Percentiles rank a stretch among this genome's conserved stretches.
phyloP scores from a whole-genome alignment of 163 green algal genomes.

The Smithsoniella earleae region DNA sequence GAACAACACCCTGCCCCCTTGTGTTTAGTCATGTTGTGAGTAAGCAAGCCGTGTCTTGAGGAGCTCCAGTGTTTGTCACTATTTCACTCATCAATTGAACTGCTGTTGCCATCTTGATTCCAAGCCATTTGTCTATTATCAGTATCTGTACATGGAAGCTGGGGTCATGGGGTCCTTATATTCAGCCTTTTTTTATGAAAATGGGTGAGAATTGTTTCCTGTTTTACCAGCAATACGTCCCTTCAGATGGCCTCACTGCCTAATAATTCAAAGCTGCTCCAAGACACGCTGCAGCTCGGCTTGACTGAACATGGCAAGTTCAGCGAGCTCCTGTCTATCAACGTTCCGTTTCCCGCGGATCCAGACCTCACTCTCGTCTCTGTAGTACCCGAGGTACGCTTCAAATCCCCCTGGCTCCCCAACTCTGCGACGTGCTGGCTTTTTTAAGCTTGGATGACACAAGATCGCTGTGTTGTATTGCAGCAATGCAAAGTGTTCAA shows the following conservation, averaged over 20 bases:
- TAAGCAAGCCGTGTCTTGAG: neutral
- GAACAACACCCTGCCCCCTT: neutral
- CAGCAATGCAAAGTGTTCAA: slow-evolving; percentile 28
- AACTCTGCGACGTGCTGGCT: too few species aligned
- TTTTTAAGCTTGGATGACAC: too few species aligned
- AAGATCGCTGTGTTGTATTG: too few species aligned
- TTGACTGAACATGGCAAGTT: slow-evolving; percentile 24
- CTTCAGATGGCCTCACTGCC: slow-evolving; percentile 24
- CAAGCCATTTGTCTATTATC: neutral
- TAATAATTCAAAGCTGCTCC: slow-evolving; percentile 18
- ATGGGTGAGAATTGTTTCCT: too few species aligned
- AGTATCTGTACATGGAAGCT: too few species aligned
- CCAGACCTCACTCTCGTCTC: slow-evolving; percentile 2
- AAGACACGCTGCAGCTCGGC: neutral
- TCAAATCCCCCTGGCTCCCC: too few species aligned
- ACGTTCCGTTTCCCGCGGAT: slow-evolving; percentile 1
- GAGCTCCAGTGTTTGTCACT: neutral
- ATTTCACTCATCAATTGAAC: neutral
- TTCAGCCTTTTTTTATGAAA: too few species aligned
- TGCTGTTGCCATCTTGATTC: neutral
- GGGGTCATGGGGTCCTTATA: too few species aligned
- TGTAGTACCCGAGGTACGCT: neutral
- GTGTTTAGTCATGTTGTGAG: neutral
- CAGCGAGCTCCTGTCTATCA: slow-evolving; percentile 14
- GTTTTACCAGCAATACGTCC: too few species aligned